Conservation (phyloP, 805 yeast species). For the Wickerhamomyces bovis region DNA sequence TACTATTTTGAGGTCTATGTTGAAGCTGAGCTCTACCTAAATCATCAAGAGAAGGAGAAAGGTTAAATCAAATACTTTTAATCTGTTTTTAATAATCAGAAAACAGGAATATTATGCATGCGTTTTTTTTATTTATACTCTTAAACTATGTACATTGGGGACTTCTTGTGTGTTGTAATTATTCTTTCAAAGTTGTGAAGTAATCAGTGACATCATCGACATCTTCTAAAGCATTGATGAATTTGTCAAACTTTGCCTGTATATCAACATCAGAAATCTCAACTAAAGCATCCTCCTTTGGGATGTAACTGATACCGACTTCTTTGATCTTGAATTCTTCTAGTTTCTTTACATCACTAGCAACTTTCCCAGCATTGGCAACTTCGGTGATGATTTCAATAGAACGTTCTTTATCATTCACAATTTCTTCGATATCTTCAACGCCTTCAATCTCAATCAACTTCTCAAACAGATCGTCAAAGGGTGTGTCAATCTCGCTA, state of each 20-base stretch:
- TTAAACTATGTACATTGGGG: conserved; percentile 1
- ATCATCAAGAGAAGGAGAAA: not conserved
- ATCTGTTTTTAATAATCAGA: not conserved
- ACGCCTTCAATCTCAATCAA: conserved; percentile 69
- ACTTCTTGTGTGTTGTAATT: not conserved
- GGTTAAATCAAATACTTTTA: not conserved
- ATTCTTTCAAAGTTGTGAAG: conserved; percentile 53
- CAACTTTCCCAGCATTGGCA: conserved; percentile 52
- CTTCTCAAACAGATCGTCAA: conserved; percentile 69
- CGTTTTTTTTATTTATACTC: not conserved
- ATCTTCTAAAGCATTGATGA: conserved; percentile 58
- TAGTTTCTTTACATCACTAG: conserved; percentile 45
- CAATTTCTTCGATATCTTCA: conserved; percentile 61
- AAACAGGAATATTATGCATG: not conserved
- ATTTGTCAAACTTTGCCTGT: conserved; percentile 46
- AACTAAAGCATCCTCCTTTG: conserved; percentile 55
- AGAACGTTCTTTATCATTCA: conserved; percentile 21
- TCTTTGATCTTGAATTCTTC: conserved; percentile 52
- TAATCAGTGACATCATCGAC: conserved; percentile 81
- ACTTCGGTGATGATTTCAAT: conserved; percentile 59
- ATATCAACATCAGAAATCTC: conserved; percentile 49
- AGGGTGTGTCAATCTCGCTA: conserved; percentile 26
- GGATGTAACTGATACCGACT: conserved; percentile 61
- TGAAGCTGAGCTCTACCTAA: not conserved
- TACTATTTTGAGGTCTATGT: not conserved